Conservation (phyloP, 164 flowering plant genomes). For the Euptelea pleiosperma region DNA sequence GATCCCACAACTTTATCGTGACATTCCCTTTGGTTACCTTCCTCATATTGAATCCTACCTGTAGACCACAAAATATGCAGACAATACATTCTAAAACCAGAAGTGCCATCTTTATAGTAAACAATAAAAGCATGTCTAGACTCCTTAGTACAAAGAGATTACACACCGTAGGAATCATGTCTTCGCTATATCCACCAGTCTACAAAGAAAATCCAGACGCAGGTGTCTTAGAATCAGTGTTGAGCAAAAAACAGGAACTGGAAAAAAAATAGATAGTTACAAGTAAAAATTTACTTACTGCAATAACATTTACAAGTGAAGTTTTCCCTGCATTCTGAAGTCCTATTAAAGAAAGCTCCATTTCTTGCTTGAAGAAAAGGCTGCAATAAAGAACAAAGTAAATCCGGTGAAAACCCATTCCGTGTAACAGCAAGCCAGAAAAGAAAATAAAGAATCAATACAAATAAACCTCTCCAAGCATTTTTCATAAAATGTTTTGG, state of each 20-base stretch:
- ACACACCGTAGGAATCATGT: conserved; percentile 97
- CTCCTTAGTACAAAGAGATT: background rate
- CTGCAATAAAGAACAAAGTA: conserved; percentile 36
- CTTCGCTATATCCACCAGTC: conserved; percentile 98
- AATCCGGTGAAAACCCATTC: background rate
- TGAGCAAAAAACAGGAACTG: background rate
- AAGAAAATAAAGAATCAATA: background rate
- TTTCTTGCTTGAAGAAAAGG: conserved; percentile 96
- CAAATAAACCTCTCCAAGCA: background rate
- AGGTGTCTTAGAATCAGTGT: background rate
- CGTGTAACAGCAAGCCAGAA: background rate
- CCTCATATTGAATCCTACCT: conserved; percentile 97
- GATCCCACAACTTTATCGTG: conserved; percentile 96
- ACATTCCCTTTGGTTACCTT: conserved; percentile 95
- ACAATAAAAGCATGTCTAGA: background rate
- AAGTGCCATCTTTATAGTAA: background rate
- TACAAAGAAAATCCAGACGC: conserved; percentile 24
- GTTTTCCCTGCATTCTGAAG: conserved; percentile 98
- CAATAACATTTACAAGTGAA: conserved; percentile 90
- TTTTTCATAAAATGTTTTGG: background rate
- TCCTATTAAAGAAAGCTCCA: conserved; percentile 94
- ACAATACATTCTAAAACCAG: background rate
- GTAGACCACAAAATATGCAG: conserved; percentile 9
- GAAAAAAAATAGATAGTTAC: background rate
- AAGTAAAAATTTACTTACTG: conserved; percentile 46